Conservation (phyloP, 352 stramenopile genomes). For the Pythium chondricola region DNA sequence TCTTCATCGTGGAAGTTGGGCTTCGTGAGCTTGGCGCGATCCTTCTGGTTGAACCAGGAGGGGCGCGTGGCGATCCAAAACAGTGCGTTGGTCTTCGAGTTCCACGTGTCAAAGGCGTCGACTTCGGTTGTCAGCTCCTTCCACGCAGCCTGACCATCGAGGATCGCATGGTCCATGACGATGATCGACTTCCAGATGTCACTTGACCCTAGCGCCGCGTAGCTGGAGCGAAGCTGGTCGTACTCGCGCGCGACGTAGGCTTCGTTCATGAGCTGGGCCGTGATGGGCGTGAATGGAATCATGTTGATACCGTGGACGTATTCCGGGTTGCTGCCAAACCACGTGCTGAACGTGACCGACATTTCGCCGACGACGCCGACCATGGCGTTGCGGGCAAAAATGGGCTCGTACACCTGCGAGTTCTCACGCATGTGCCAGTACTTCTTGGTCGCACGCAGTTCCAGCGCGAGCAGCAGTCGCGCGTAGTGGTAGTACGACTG, state of each 20-base stretch:
- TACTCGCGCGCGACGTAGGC: constrained; percentile 54
- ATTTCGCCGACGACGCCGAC: constrained; percentile 74
- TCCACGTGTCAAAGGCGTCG: constrained; percentile 64
- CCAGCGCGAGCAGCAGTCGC: constrained; percentile 87
- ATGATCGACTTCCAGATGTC: constrained; percentile 77
- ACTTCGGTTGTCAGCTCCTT: constrained; percentile 47
- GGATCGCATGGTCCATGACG: constrained; percentile 65
- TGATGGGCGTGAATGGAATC: constrained; percentile 77
- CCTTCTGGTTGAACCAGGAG: constrained; percentile 56
- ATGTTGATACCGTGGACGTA: constrained; percentile 85
- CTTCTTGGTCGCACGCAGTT: constrained; percentile 90
- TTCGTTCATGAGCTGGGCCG: constrained; percentile 49
- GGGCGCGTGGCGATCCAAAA: constrained; percentile 68
- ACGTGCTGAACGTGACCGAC: constrained; percentile 78
- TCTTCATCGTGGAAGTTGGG: constrained; percentile 29
- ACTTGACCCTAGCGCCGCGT: constrained; percentile 23
- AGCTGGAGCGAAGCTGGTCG: constrained; percentile 38
- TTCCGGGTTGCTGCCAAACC: constrained; percentile 66
- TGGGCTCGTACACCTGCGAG: constrained; percentile 67
- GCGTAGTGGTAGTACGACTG: constrained; percentile 82
- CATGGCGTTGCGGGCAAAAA: constrained; percentile 75
- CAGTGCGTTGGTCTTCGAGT: constrained; percentile 64
- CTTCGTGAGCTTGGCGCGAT: constrained; percentile 22
- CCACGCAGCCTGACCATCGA: constrained; percentile 52
- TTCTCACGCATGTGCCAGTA: constrained; percentile 95